Percentiles rank a stretch among this genome's conserved stretches.
Conservation (phyloP, 768 basidiomycete species). For the Mycena chlorophos region DNA sequence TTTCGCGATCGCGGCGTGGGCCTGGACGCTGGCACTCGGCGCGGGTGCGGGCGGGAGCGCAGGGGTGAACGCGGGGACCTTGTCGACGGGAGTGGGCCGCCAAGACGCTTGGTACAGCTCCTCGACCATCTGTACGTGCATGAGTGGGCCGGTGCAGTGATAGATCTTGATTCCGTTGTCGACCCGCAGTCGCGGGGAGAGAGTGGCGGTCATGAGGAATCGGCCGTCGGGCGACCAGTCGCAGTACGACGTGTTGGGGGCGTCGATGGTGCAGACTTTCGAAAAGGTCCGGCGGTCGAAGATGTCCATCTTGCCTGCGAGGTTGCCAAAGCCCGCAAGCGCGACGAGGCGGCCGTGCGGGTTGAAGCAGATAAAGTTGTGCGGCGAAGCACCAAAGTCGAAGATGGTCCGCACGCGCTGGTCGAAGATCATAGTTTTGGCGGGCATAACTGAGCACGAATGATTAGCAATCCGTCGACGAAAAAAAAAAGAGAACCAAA, state of each 20-base stretch:
- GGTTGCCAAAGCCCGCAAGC: slow-evolving; percentile 94
- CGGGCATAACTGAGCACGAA: slow-evolving; percentile 82
- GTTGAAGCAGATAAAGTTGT: slow-evolving; percentile 93
- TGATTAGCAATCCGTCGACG: slow-evolving; percentile 2
- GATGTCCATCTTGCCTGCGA: slow-evolving; percentile 91
- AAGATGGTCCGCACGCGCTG: slow-evolving; percentile 83
- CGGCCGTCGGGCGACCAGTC: slow-evolving; percentile 95
- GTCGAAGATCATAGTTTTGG: slow-evolving; percentile 90
- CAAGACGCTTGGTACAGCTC: slow-evolving; percentile 90
- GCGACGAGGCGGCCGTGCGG: slow-evolving; percentile 88
- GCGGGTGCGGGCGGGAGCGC: slow-evolving; percentile 68
- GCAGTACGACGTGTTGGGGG: slow-evolving; percentile 90
- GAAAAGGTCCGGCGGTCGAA: slow-evolving; percentile 84
- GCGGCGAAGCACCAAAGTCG: slow-evolving; percentile 87
- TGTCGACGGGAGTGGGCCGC: slow-evolving; percentile 72
- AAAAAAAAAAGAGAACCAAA: slow-evolving; percentile 3
- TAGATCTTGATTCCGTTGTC: slow-evolving; percentile 97
- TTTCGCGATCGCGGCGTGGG: slow-evolving; percentile 51
- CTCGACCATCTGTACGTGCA: slow-evolving; percentile 79
- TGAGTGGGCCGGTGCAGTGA: slow-evolving; percentile 87
- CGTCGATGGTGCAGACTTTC: slow-evolving; percentile 80
- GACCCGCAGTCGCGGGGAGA: slow-evolving; percentile 93
- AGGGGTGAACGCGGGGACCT: slow-evolving; percentile 65
- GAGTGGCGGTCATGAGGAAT: slow-evolving; percentile 89
- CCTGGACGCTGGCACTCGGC: slow-evolving; percentile 58